A percentile compares a stretch with the other conserved stretches of the same genome.
phyloP scores from a whole-genome alignment of 192 early-diverging fungal genomes.

The Backusella parvicylindrica region DNA sequence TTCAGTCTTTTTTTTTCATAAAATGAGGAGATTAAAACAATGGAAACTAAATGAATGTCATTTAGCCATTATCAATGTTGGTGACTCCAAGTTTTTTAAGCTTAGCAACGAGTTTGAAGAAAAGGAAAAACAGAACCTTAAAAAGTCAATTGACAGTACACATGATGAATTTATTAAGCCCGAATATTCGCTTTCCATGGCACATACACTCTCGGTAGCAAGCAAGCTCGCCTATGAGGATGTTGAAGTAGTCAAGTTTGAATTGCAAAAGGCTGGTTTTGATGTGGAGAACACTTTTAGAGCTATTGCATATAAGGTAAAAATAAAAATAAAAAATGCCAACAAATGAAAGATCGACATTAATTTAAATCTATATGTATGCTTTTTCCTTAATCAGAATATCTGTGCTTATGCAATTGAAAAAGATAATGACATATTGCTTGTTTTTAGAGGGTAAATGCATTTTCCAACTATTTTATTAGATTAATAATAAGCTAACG shows the following conservation, averaged over 20 bases:
- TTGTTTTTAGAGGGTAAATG: constrained; percentile 48
- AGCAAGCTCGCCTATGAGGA: constrained; percentile 51
- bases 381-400: constrained; percentile 30
- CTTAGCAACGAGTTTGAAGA: constrained; percentile 5
- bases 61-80: constrained; percentile 32
- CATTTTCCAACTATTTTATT: background rate
- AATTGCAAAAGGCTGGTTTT: constrained; percentile 46
- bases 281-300: constrained; percentile 46
- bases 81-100: constrained; percentile 25
- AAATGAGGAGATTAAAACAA: no score
- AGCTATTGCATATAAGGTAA: constrained; percentile 51
- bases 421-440: constrained; percentile 49
- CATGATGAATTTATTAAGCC: constrained; percentile 25
- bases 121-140: background rate
- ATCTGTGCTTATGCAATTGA: constrained; percentile 49
- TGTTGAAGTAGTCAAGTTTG: constrained; percentile 46
- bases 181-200: constrained; percentile 42
- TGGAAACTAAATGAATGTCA: background rate
- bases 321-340: background rate
- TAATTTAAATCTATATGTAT: background rate
- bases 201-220: constrained; percentile 47
- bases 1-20: no score
- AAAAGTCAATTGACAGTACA: constrained; percentile 4
- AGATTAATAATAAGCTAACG: background rate
- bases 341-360: background rate